Evolutionary conservation across 2,329 filamentous ascomycete genomes (phyloP).

Genomic region (Ascochyta fabae): DNA sequence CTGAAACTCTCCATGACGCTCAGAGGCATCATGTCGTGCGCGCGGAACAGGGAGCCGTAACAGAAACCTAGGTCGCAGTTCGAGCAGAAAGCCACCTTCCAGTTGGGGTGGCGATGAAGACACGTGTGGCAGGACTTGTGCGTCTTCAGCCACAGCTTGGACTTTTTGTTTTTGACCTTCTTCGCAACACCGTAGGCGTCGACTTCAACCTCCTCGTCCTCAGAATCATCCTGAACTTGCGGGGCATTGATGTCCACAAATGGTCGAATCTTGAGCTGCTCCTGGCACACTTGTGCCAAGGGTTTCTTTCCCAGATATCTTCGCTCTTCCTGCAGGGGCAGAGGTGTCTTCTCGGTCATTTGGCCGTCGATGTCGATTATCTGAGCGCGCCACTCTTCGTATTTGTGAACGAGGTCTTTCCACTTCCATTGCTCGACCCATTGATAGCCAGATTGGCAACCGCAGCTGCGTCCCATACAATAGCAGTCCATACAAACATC

Average conservation of each 20-base stretch:
- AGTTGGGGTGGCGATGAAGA: conserved; percentile 76
- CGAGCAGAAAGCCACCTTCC: conserved; percentile 84
- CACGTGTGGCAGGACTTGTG: conserved; percentile 80
- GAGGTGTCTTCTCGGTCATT: conserved; percentile 69
- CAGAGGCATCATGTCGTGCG: conserved; percentile 88
- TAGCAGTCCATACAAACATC: conserved; percentile 99
- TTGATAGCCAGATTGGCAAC: conserved; percentile 80
- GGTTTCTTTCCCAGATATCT: conserved; percentile 75
- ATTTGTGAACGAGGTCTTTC: conserved; percentile 76
- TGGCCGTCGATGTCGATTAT: conserved; percentile 75
- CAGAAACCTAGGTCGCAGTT: conserved; percentile 81
- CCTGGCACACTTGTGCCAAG: conserved; percentile 90
- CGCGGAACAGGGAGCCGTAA: conserved; percentile 90
- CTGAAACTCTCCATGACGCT: conserved; percentile 77
- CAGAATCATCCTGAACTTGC: conserved; percentile 52
- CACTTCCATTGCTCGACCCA: conserved; percentile 96
- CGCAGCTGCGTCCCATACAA: conserved; percentile 93
- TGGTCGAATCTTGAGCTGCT: conserved; percentile 79
- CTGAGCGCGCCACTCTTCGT: conserved; percentile 82
- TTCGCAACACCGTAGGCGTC: conserved; percentile 69
- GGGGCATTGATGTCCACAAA: conserved; percentile 81
- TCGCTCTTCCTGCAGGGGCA: conserved; percentile 73
- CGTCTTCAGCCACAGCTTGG: conserved; percentile 57
- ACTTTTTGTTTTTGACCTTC: conserved; percentile 68
- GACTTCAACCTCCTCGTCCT: conserved; percentile 62